phyloP scores from a whole-genome alignment of 2,329 filamentous ascomycete species.

The Alternaria viburni region DNA sequence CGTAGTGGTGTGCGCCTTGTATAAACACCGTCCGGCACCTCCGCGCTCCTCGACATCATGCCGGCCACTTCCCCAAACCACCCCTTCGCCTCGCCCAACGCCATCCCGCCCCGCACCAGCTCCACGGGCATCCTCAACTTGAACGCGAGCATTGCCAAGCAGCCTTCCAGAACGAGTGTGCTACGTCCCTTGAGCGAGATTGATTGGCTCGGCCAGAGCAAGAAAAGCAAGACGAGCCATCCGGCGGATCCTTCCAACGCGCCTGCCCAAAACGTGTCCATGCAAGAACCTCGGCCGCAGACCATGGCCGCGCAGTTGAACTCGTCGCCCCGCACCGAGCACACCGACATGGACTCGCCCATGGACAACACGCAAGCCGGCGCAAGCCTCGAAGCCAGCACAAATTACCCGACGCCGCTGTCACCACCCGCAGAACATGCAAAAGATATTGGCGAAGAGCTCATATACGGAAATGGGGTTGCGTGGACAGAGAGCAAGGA shows the following conservation, averaged over 20 bases:
- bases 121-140: constrained; percentile 43
- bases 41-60: constrained; percentile 21
- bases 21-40: constrained; percentile 1
- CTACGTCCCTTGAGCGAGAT: constrained; percentile 47
- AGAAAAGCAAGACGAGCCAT: constrained; percentile 46
- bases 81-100: constrained; percentile 48
- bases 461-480: constrained; percentile 50
- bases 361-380: not conserved
- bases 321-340: not conserved
- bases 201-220: constrained; percentile 50
- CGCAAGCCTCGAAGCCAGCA: constrained; percentile 19
- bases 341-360: constrained; percentile 5
- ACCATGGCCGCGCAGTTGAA: constrained; percentile 15
- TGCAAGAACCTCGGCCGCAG: constrained; percentile 6
- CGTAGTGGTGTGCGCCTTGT: not conserved
- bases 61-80: constrained; percentile 23
- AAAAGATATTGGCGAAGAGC: constrained; percentile 43
- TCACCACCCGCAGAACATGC: constrained; percentile 33
- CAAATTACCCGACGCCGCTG: constrained; percentile 38
- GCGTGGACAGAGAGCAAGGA: constrained; percentile 78
- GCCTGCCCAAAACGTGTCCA: constrained; percentile 2
- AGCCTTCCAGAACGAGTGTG: constrained; percentile 32
- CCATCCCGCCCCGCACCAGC: constrained; percentile 49
- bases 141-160: constrained; percentile 34
- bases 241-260: constrained; percentile 21